These are phyloP conservation scores for Botrytis galanthina DNA, from an alignment of 2,329 filamentous ascomycete species.

Conservation along the genomic window DNA sequence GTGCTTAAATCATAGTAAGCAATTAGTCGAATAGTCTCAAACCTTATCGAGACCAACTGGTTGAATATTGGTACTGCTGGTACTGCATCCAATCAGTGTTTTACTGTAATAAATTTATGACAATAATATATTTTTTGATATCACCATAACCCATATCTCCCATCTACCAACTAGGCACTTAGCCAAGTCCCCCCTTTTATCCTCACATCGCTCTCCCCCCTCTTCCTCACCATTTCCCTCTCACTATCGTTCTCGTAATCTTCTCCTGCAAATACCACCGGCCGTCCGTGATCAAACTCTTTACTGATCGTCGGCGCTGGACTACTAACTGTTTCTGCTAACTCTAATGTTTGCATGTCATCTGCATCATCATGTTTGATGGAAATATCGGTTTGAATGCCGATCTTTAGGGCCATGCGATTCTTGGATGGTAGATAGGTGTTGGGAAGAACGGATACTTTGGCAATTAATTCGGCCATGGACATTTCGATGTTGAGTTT, in stretches of 20 bases:
- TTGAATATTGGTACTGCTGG: neutral
- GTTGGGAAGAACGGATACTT: conserved; percentile 22
- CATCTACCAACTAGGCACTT: neutral
- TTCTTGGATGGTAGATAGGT: neutral
- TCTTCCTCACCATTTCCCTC: neutral
- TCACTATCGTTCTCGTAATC: neutral
- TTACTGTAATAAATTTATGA: neutral
- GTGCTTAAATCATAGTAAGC: neutral
- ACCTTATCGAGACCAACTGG: neutral
- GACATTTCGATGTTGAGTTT: conserved; percentile 47
- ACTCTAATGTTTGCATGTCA: neutral
- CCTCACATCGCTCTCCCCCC: neutral
- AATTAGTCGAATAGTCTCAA: neutral
- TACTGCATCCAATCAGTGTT: neutral
- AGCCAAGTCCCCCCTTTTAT: neutral
- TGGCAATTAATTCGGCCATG: conserved; percentile 44
- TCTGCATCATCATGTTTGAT: neutral
- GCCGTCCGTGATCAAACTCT: neutral
- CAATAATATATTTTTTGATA: neutral
- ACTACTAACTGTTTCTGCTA: neutral
- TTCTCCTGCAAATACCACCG: neutral
- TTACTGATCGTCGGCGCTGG: neutral
- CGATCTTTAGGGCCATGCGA: neutral
- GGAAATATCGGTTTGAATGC: conserved; percentile 8
- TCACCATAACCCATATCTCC: neutral